Evolutionary conservation across 2,329 filamentous ascomycete genomes (phyloP).

Genomic region (Ascochyta koolunga): DNA sequence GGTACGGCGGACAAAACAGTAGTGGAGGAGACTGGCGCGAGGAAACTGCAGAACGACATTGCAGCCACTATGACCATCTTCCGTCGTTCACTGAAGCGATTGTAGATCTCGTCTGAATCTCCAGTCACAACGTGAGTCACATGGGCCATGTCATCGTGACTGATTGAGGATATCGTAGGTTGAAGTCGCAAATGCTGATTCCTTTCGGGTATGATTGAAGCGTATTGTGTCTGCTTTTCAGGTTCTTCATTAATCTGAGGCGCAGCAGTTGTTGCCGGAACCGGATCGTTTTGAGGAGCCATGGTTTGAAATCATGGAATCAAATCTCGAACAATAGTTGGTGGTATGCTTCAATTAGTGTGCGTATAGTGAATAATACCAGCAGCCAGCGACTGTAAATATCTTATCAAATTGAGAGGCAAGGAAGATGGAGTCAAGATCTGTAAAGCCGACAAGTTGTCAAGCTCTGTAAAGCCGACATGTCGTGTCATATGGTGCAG

Average conservation of each 20-base stretch:
- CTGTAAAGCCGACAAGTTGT: conserved; percentile 14
- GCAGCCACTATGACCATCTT: conserved; percentile 73
- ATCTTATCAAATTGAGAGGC: conserved; percentile 5
- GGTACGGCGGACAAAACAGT: conserved; percentile 75
- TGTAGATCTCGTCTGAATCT: conserved; percentile 63
- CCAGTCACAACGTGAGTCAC: conserved; percentile 37
- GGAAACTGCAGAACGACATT: conserved; percentile 75
- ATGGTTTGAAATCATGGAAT: conserved; percentile 38
- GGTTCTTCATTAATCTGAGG: conserved; percentile 15
- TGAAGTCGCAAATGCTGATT: conserved; percentile 34
- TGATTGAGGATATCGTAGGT: conserved; percentile 39
- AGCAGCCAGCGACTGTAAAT: neutral
- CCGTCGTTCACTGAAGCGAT: conserved; percentile 64
- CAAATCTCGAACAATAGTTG: neutral
- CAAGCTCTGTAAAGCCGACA: conserved; percentile 16
- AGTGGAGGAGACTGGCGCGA: conserved; percentile 77
- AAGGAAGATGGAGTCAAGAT: conserved; percentile 10
- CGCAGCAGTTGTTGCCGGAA: conserved; percentile 23
- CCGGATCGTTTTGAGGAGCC: conserved; percentile 31
- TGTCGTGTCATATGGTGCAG: conserved; percentile 20
- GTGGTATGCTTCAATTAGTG: neutral
- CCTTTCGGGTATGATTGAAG: conserved; percentile 36
- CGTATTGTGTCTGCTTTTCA: conserved; percentile 37
- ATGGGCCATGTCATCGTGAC: conserved; percentile 42
- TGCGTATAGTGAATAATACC: neutral